Percentiles rank a stretch among this genome's conserved stretches.
phyloP scores from a whole-genome alignment of 169 alveolate species.

The Eimeria sp. region DNA sequence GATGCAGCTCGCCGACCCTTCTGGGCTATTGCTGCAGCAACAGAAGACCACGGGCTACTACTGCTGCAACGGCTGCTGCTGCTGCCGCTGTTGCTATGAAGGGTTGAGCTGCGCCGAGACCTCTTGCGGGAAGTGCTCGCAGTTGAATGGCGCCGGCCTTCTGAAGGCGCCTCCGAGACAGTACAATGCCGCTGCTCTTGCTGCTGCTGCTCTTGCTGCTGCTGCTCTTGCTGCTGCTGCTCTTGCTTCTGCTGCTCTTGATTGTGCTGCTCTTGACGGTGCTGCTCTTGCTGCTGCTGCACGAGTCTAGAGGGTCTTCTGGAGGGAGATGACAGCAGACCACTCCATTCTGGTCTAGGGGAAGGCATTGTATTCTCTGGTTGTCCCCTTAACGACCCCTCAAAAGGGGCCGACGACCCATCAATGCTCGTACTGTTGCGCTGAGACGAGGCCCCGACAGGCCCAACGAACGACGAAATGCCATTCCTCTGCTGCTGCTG shows the following conservation, averaged over 20 bases:
- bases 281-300: slow-evolving; percentile 1
- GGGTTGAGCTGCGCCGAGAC: slow-evolving; percentile 40
- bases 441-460: neutral
- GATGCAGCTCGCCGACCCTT: slow-evolving; percentile 35
- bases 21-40: slow-evolving; percentile 3
- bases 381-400: neutral
- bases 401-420: neutral
- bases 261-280: neutral
- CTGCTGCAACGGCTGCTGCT: slow-evolving; percentile 52
- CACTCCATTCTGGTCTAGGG: neutral
- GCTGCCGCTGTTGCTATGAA: slow-evolving; percentile 26
- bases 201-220: neutral
- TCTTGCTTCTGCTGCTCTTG: slow-evolving; percentile 1
- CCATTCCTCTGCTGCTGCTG: neutral
- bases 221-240: slow-evolving; percentile 12
- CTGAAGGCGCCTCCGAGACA: neutral
- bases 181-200: neutral
- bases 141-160: neutral
- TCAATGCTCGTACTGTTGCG: neutral
- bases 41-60: neutral
- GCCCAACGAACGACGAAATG: neutral
- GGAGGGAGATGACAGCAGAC: slow-evolving; percentile 2
- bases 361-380: neutral
- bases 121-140: slow-evolving; percentile 13
- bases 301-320: neutral